Evolutionary conservation across 176 grass and related monocot genomes (phyloP).

Genomic region (Microstegium vimineum): DNA sequence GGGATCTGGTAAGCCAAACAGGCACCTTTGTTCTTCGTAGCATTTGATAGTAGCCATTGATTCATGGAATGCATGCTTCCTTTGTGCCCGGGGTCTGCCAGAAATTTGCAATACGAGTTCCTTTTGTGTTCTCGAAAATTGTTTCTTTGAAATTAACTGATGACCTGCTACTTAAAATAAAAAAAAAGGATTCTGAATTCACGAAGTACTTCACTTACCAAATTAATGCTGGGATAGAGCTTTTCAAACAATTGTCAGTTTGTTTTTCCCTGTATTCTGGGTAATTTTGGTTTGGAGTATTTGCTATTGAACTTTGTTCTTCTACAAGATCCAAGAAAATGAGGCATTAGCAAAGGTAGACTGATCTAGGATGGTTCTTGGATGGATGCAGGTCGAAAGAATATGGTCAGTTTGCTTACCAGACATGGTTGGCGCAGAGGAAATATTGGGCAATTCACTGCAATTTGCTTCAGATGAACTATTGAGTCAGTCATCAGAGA

Average conservation of each 20-base stretch:
- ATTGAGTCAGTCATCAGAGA: background rate
- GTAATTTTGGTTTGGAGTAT: background rate
- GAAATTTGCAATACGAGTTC: background rate
- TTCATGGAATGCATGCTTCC: background rate
- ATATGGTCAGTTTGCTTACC: conserved; percentile 40
- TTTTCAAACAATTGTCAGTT: background rate
- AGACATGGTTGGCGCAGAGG: conserved; percentile 11
- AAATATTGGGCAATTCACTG: conserved; percentile 6
- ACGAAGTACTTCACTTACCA: background rate
- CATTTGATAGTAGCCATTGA: background rate
- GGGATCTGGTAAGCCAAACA: conserved; percentile 32
- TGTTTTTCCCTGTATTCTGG: background rate
- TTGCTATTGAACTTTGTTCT: background rate
- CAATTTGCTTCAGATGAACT: conserved; percentile 23
- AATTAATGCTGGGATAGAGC: background rate
- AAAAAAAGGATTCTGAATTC: background rate
- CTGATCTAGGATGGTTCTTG: conserved; percentile 9
- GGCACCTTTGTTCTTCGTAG: background rate
- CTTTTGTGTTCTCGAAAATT: background rate
- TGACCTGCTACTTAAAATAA: background rate
- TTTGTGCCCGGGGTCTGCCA: background rate
- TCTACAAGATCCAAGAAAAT: background rate
- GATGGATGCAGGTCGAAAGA: conserved; percentile 44
- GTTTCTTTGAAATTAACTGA: background rate
- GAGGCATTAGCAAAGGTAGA: background rate